Base-by-base conservation (phyloP, 352 stramenopile species). In the Phytophthora macrochlamydospora region DNA sequence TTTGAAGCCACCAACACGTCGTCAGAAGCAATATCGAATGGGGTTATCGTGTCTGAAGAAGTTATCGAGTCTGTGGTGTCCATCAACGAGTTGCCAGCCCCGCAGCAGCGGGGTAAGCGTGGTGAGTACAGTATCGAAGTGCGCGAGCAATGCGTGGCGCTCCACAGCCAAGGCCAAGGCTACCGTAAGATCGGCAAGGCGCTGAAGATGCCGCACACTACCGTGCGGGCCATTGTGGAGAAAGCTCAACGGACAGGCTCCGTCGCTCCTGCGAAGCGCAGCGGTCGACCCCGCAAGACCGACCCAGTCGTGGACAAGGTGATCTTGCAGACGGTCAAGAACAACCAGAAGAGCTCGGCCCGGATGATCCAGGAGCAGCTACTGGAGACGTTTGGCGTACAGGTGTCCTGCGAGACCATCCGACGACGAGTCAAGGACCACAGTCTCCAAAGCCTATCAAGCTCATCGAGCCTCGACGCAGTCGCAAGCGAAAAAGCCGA, bases 401-500 rank as follows among this genome's bases (percentile, higher is more conserved):
- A 69, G 7, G 75, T 92, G 40, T 89, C 81, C 9, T 92, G 83
- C 54, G 83, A 92, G 65, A 92, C 77, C 2, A 88, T 92, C 46
- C 81, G 83, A 7, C 76, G 83, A 1, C 81, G 83, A 13, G 79
- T 92, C 13, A 87, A 87, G 38, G 78, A 90, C 48, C 73, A 87
- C 67, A 87, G 72, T 52, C 73, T 71, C 7, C 72, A 82, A 55
- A 69, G 54, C 28, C 38, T 70, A 35, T 53, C 43, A 3, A 7
- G 18, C 18, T 24, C 18, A 24, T 24, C 18, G 18, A 24, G 18
- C 18, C 18, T 24, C 18, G 18, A 24, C 18, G 18, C 18, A 24
- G 18, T 24, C 18, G 18, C 18, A 24, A 24, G 18, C 18, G 18
- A 24, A 24, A 24, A 24, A 24, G 18, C 18, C 18, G 18, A 24